phyloP scores from a whole-genome alignment of 352 stramenopile species.

The Globisporangium spiculum region DNA sequence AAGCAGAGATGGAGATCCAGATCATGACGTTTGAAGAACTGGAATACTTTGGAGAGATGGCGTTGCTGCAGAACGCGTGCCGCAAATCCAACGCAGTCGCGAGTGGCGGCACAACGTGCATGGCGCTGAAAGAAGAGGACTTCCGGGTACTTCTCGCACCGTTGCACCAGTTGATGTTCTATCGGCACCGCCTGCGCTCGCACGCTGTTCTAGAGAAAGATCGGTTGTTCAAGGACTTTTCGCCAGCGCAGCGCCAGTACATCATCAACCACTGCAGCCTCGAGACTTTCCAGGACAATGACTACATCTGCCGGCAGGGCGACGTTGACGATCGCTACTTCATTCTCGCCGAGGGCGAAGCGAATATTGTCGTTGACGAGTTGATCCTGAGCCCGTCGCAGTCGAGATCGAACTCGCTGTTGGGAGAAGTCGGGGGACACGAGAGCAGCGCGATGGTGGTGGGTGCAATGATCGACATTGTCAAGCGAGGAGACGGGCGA shows the following conservation, averaged over 20 bases:
- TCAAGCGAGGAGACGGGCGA: slow-evolving; percentile 10
- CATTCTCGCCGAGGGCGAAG: slow-evolving; percentile 61
- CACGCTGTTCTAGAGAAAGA: slow-evolving; percentile 61
- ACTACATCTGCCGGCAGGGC: slow-evolving; percentile 49
- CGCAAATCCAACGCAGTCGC: slow-evolving; percentile 55
- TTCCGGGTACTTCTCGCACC: slow-evolving; percentile 43
- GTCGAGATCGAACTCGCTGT: slow-evolving; percentile 3
- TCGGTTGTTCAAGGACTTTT: slow-evolving; percentile 59
- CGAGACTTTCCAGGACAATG: slow-evolving; percentile 38
- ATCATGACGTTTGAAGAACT: slow-evolving; percentile 44
- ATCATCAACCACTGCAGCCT: slow-evolving; percentile 54
- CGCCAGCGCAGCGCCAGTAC: slow-evolving; percentile 31
- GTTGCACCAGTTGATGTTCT: slow-evolving; percentile 57
- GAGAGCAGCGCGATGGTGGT: slow-evolving; percentile 1
- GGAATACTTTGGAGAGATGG: slow-evolving; percentile 74
- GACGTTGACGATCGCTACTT: slow-evolving; percentile 69
- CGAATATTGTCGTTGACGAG: slow-evolving; percentile 51
- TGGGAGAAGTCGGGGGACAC: neutral
- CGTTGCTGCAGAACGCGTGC: slow-evolving; percentile 29
- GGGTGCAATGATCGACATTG: neutral
- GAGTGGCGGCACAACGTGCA: slow-evolving; percentile 44
- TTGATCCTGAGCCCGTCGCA: neutral
- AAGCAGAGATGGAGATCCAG: slow-evolving; percentile 55
- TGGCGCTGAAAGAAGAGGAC: slow-evolving; percentile 37
- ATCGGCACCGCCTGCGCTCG: slow-evolving; percentile 47